These are phyloP conservation scores for Yamadazyma aaseri DNA, from an alignment of 1,139 yeast species.

Conservation along the genomic window DNA sequence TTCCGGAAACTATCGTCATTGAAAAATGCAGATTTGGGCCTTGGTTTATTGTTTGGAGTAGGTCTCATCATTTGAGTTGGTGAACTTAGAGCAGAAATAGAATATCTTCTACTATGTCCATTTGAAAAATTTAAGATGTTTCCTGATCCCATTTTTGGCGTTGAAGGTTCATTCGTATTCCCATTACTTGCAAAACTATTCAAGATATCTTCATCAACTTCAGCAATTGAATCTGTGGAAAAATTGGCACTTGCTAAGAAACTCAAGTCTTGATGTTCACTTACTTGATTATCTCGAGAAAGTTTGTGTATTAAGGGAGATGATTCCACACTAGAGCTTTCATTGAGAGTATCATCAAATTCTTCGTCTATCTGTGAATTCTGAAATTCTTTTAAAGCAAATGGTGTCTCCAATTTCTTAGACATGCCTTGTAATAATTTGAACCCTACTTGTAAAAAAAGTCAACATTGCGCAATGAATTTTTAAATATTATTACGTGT, in stretches of 20 bases:
- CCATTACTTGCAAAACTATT: background rate
- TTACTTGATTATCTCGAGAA: background rate
- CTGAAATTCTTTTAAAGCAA: constrained; percentile 3
- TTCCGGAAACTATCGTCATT: constrained; percentile 10
- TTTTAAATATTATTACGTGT: background rate
- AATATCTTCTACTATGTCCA: constrained; percentile 20
- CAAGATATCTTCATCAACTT: constrained; percentile 14
- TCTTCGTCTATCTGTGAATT: constrained; percentile 2
- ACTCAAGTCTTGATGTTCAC: constrained; percentile 8
- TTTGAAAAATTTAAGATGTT: constrained; percentile 2
- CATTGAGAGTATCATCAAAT: constrained; percentile 4
- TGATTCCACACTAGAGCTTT: constrained; percentile 10
- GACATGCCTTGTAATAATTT: no score
- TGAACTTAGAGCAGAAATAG: constrained; percentile 22
- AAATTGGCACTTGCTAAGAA: constrained; percentile 41
- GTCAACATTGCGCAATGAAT: constrained; percentile 3
- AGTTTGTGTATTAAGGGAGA: constrained; percentile 10
- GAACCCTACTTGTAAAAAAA: background rate
- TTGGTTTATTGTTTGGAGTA: constrained; percentile 20
- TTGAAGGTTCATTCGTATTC: constrained; percentile 4
- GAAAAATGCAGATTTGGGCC: constrained; percentile 42
- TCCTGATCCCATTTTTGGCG: constrained; percentile 8
- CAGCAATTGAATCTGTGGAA: constrained; percentile 40
- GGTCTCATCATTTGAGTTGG: constrained; percentile 16
- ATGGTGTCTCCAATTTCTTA: constrained; percentile 9